Conservation (phyloP, 768 basidiomycete species). For the Roridomyces roridus region DNA sequence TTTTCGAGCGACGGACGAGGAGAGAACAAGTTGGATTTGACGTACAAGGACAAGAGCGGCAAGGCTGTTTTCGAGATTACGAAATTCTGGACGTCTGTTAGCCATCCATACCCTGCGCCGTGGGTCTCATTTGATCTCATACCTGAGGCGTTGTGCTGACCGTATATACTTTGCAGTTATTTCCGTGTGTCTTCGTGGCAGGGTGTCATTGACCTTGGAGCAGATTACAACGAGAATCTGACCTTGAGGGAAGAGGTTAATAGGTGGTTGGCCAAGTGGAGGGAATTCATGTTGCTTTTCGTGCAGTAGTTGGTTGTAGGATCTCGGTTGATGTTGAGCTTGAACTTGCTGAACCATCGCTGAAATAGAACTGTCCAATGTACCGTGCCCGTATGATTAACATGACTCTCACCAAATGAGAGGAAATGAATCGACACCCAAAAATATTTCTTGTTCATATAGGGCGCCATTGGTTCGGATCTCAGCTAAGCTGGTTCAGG, state of each 20-base stretch:
- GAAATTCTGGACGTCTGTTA: conserved; percentile 27
- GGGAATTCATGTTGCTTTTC: conserved; percentile 7
- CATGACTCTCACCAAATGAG: no score
- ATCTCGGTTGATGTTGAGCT: no score
- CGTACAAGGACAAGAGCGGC: conserved; percentile 8
- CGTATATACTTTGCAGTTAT: no score
- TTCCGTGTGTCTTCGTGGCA: conserved; percentile 33
- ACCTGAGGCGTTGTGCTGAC: no score
- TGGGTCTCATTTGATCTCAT: conserved; percentile 24
- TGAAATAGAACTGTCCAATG: no score
- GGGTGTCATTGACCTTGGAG: conserved; percentile 27
- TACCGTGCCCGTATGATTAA: no score
- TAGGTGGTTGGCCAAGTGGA: conserved; percentile 27
- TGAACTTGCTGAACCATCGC: no score
- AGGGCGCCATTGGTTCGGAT: no score
- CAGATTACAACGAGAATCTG: conserved; percentile 31
- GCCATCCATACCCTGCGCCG: conserved; percentile 33
- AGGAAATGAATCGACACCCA: no score
- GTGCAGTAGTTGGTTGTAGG: no score
- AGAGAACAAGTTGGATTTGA: conserved; percentile 16
- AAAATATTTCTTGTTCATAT: no score
- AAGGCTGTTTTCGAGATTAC: conserved; percentile 14
- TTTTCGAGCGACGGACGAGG: conserved; percentile 30
- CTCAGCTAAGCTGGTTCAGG: no score
- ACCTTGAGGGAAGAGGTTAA: conserved; percentile 9